phyloP scores from a whole-genome alignment of 179 eudicot species.

The Heliamphora pulchella region DNA sequence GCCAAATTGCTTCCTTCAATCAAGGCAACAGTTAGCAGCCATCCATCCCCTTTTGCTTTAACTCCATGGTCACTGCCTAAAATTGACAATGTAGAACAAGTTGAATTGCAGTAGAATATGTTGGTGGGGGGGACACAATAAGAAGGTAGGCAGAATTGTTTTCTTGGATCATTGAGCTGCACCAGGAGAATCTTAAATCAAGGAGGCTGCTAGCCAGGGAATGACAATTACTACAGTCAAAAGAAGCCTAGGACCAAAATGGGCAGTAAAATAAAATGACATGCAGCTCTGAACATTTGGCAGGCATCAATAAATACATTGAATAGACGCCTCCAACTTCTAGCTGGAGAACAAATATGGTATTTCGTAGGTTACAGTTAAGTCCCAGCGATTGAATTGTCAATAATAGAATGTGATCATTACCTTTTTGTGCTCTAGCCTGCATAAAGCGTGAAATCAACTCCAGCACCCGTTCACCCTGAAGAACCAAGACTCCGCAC shows the following conservation, averaged over 20 bases:
- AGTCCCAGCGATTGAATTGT: background rate
- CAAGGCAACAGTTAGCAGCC: slow-evolving; percentile 95
- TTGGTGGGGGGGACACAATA: no score
- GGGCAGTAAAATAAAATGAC: background rate
- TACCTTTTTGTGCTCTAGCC: slow-evolving; percentile 89
- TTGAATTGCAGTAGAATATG: background rate
- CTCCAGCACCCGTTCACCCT: slow-evolving; percentile 56
- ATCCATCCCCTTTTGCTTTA: slow-evolving; percentile 93
- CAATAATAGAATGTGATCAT: slow-evolving; percentile 15
- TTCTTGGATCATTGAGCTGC: background rate
- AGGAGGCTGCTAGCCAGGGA: background rate
- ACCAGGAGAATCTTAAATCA: background rate
- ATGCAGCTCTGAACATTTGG: slow-evolving; percentile 6
- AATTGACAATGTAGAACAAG: slow-evolving; percentile 6
- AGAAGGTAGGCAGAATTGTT: slow-evolving; percentile 8
- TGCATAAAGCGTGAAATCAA: slow-evolving; percentile 81
- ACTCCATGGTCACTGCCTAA: slow-evolving; percentile 84
- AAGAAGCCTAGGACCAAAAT: background rate
- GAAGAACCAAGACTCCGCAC: slow-evolving; percentile 74
- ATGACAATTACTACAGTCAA: background rate
- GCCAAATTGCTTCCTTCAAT: slow-evolving; percentile 88
- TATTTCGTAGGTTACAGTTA: background rate
- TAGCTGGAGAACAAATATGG: background rate
- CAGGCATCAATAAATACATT: background rate
- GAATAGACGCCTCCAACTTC: background rate